phyloP scores from a whole-genome alignment of 768 basidiomycete genomes.

The Sarcodon aspratus region DNA sequence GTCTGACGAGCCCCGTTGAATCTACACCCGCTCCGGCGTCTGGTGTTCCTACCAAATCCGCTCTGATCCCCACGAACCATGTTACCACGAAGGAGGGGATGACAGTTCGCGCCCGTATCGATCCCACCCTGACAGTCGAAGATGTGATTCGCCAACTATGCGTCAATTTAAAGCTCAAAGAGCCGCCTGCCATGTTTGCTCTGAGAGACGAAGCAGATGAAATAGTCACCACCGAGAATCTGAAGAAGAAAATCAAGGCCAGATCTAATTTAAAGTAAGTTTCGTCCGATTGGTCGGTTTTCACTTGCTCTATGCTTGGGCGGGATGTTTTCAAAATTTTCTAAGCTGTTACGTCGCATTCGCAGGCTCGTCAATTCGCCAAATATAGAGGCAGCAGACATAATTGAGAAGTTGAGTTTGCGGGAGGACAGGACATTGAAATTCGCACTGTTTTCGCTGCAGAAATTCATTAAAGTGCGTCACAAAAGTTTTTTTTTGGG shows the following conservation, averaged over 20 bases:
- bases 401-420: constrained; percentile 52
- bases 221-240: constrained; percentile 78
- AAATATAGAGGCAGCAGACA: constrained; percentile 67
- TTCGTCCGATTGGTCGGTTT: constrained; percentile 5
- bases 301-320: background rate
- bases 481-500: background rate
- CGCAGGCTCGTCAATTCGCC: constrained; percentile 71
- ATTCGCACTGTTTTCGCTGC: constrained; percentile 65
- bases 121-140: constrained; percentile 71
- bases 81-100: constrained; percentile 68
- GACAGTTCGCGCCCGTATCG: constrained; percentile 75
- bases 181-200: constrained; percentile 61
- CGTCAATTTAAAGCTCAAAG: constrained; percentile 68
- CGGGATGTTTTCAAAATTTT: background rate
- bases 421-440: constrained; percentile 51
- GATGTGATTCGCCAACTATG: constrained; percentile 82
- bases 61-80: constrained; percentile 72
- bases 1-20: constrained; percentile 1
- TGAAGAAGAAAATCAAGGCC: constrained; percentile 69
- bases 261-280: constrained; percentile 71
- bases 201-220: constrained; percentile 77
- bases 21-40: constrained; percentile 16
- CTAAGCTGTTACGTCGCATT: background rate
- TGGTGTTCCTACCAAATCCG: constrained; percentile 24
- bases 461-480: constrained; percentile 67